A percentile compares a stretch with the other conserved stretches of the same genome.
phyloP scores from a whole-genome alignment of 1,284 basidiomycete species.

The Fistulinella staudtii region DNA sequence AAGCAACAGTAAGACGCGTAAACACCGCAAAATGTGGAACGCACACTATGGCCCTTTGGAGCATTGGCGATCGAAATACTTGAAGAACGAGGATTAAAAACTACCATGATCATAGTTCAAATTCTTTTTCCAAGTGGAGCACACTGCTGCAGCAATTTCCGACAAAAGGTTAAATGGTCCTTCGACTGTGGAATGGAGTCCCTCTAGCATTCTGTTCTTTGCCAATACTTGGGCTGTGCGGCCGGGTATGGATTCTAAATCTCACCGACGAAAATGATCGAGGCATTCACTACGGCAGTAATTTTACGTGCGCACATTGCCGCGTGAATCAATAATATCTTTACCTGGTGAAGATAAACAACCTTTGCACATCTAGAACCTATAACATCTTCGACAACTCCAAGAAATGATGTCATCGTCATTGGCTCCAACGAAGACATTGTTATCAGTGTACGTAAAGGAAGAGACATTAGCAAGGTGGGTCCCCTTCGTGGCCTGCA shows the following conservation, averaged over 20 bases:
- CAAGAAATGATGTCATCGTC: no score
- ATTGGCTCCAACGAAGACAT: no score
- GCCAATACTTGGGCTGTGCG: conserved; percentile 51
- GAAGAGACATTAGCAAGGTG: no score
- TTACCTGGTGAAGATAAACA: no score
- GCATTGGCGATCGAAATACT: not conserved
- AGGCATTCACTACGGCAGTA: conserved; percentile 55
- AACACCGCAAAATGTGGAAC: not conserved
- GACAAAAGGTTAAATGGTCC: not conserved
- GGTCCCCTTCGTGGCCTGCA: conserved; percentile 54
- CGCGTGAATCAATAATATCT: no score
- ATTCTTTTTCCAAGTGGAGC: no score
- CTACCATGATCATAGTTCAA: no score
- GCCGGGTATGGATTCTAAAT: conserved; percentile 60
- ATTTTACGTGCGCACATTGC: no score
- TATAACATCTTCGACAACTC: no score
- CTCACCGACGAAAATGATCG: conserved; percentile 74
- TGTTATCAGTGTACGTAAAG: no score
- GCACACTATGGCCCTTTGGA: not conserved
- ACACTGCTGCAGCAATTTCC: not conserved
- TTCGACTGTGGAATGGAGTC: not conserved
- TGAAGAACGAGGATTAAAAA: not conserved
- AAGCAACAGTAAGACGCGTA: no score
- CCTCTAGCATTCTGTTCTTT: not conserved
- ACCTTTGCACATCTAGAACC: no score